These are phyloP conservation scores for Trametes sanguinea DNA, from an alignment of 768 basidiomycete species.

Conservation along the genomic window DNA sequence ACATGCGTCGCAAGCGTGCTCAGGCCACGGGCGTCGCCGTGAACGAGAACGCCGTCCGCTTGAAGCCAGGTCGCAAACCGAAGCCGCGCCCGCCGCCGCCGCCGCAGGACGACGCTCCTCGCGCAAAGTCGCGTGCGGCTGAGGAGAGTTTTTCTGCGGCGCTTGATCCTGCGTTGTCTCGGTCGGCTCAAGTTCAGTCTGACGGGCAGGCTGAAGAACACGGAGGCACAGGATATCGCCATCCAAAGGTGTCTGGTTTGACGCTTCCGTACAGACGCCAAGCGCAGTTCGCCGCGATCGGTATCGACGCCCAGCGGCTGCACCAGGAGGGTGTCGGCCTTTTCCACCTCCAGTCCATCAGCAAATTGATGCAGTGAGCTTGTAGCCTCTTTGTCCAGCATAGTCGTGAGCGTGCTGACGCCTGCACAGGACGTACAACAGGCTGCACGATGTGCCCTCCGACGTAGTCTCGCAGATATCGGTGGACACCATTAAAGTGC, in stretches of 20 bases:
- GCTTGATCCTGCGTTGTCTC: neutral
- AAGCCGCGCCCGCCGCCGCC: slow-evolving; percentile 13
- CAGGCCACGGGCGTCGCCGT: slow-evolving; percentile 40
- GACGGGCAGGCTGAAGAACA: neutral
- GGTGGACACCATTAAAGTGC: slow-evolving; percentile 45
- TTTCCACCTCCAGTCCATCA: slow-evolving; percentile 45
- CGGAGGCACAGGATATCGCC: slow-evolving; percentile 5
- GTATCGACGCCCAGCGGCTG: slow-evolving; percentile 48
- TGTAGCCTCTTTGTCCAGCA: slow-evolving; percentile 17
- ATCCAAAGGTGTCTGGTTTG: slow-evolving; percentile 37
- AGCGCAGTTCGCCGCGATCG: slow-evolving; percentile 42
- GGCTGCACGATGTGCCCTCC: slow-evolving; percentile 32
- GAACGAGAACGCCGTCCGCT: slow-evolving; percentile 33
- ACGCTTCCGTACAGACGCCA: slow-evolving; percentile 50
- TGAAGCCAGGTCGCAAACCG: slow-evolving; percentile 44
- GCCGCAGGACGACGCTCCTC: neutral
- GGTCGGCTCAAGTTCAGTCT: neutral
- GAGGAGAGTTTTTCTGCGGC: slow-evolving; percentile 3
- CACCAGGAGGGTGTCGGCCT: slow-evolving; percentile 47
- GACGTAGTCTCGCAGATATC: slow-evolving; percentile 43
- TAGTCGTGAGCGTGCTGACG: neutral
- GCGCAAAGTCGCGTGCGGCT: neutral
- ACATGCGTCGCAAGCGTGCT: slow-evolving; percentile 75
- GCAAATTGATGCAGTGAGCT: slow-evolving; percentile 45
- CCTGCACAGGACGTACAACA: slow-evolving; percentile 32